These are phyloP conservation scores for Hypsizygus marmoreus DNA, from an alignment of 768 basidiomycete genomes.

Conservation along the genomic window DNA sequence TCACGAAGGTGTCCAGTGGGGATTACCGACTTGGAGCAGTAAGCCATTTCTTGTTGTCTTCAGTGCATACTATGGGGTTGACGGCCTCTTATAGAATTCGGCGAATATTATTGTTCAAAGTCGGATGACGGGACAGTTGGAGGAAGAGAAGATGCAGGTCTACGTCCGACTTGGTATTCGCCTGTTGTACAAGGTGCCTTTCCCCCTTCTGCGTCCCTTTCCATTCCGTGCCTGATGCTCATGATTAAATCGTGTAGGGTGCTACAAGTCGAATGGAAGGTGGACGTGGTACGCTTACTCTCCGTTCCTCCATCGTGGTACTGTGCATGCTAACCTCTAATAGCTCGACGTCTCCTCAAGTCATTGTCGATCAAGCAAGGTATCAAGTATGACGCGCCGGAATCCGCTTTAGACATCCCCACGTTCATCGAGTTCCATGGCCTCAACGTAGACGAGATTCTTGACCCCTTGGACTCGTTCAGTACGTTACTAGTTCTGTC, in stretches of 20 bases:
- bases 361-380: constrained; percentile 94
- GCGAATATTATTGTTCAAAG: constrained; percentile 99
- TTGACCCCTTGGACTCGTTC: constrained; percentile 82
- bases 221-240: neutral
- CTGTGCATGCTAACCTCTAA: constrained; percentile 5
- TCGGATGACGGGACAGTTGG: constrained; percentile 83
- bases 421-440: constrained; percentile 89
- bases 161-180: constrained; percentile 94
- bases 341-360: constrained; percentile 82
- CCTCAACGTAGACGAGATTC: constrained; percentile 79
- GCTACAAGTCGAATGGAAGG: constrained; percentile 90
- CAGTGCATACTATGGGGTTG: constrained; percentile 1
- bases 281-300: constrained; percentile 58
- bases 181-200: constrained; percentile 76
- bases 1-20: constrained; percentile 84
- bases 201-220: neutral
- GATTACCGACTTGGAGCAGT: constrained; percentile 91
- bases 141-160: constrained; percentile 97
- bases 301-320: neutral
- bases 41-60: constrained; percentile 30
- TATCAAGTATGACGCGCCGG: constrained; percentile 85
- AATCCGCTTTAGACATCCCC: constrained; percentile 82
- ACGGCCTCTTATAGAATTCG: constrained; percentile 63
- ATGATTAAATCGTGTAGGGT: constrained; percentile 46
- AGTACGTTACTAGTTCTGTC: constrained; percentile 46